Evolutionary conservation across 305 asterid genomes (phyloP).

Genomic region (Solanum chacoense): DNA sequence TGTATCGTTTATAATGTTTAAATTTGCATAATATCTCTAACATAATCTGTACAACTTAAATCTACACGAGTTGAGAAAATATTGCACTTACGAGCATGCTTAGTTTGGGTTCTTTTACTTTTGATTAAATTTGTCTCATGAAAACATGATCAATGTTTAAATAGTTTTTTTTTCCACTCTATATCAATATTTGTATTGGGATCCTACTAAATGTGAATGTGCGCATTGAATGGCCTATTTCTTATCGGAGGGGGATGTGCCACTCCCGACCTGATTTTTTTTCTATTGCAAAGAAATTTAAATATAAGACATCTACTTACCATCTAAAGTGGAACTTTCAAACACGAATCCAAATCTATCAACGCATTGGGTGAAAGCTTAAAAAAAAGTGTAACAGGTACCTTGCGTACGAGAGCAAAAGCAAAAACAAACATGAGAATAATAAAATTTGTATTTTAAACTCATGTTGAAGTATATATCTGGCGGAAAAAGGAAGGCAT

Average conservation of each 20-base stretch:
- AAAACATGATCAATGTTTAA: too few relatives aligned
- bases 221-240: background rate
- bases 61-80: background rate
- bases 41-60: background rate
- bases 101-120: background rate
- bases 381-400: background rate
- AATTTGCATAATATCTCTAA: background rate
- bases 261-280: background rate
- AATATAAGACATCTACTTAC: background rate
- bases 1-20: background rate
- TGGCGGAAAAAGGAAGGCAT: background rate
- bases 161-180: too few relatives aligned
- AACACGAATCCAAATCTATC: too few relatives aligned
- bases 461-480: background rate
- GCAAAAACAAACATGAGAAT: background rate
- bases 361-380: too few relatives aligned
- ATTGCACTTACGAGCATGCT: background rate
- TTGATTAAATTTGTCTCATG: too few relatives aligned
- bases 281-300: too few relatives aligned
- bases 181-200: too few relatives aligned
- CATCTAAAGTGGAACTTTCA: background rate
- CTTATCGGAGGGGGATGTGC: too few relatives aligned
- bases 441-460: background rate
- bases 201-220: too few relatives aligned
- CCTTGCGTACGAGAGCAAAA: conserved; percentile 1